These are phyloP conservation scores for Senecio squalidus DNA, from an alignment of 140 eudicot species.

Conservation along the genomic window DNA sequence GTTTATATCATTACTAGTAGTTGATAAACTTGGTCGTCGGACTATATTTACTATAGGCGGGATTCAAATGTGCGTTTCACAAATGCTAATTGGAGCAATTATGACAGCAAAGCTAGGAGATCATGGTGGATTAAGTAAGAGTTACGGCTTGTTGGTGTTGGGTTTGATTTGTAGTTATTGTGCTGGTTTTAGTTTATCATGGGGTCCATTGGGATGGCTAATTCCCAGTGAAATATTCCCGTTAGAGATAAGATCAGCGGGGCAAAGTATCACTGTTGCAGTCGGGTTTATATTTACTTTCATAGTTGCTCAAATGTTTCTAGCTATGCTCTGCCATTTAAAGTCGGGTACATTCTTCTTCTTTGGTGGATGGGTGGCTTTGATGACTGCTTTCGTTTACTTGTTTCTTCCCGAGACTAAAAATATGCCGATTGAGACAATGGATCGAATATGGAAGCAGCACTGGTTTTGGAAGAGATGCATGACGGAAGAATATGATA, in stretches of 20 bases:
- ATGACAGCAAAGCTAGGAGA: slow-evolving; percentile 50
- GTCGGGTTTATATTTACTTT: slow-evolving; percentile 43
- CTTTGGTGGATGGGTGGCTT: slow-evolving; percentile 54
- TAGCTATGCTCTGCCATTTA: slow-evolving; percentile 45
- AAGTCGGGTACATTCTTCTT: slow-evolving; percentile 50
- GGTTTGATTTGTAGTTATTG: slow-evolving; percentile 31
- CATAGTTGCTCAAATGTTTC: slow-evolving; percentile 43
- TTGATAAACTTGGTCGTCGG: slow-evolving; percentile 53
- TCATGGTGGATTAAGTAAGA: slow-evolving; percentile 35
- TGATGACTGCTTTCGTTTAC: slow-evolving; percentile 49
- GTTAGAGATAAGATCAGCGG: slow-evolving; percentile 49
- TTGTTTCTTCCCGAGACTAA: slow-evolving; percentile 56
- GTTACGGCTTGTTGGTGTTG: slow-evolving; percentile 31
- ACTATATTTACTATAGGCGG: slow-evolving; percentile 32
- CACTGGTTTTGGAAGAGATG: slow-evolving; percentile 61
- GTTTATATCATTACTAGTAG: slow-evolving; percentile 36
- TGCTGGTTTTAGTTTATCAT: slow-evolving; percentile 53
- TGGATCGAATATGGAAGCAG: slow-evolving; percentile 46
- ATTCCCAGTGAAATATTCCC: too few relatives aligned
- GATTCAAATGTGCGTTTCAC: slow-evolving; percentile 34
- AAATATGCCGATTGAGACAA: slow-evolving; percentile 48
- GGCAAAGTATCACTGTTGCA: slow-evolving; percentile 45
- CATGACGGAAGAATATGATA: too few relatives aligned
- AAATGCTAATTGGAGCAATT: slow-evolving; percentile 29
- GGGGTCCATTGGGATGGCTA: slow-evolving; percentile 80